Conservation (phyloP, 2,329 filamentous ascomycete genomes). For the Aspergillus sp. region DNA sequence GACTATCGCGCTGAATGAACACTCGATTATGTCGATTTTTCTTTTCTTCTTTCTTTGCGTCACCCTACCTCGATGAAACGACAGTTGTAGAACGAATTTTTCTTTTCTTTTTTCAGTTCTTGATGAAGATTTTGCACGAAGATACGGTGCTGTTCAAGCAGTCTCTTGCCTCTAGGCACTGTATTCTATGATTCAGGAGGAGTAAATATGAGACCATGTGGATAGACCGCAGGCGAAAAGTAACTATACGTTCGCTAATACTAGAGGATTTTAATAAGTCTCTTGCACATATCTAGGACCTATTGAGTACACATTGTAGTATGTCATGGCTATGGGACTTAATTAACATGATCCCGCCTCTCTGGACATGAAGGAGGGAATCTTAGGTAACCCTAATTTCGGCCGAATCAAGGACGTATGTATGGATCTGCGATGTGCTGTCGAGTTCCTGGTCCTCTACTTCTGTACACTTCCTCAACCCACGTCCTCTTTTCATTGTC, state of each 20-base stretch:
- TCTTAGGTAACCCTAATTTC: background rate
- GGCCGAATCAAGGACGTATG: background rate
- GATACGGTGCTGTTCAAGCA: background rate
- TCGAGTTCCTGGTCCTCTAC: background rate
- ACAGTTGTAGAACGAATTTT: conserved; percentile 12
- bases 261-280: conserved; percentile 1
- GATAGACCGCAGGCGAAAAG: conserved; percentile 11
- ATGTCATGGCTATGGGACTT: background rate
- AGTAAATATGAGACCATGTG: conserved; percentile 8
- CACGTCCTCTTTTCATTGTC: background rate
- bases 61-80: conserved; percentile 9
- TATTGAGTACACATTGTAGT: no score
- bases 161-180: background rate
- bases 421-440: background rate
- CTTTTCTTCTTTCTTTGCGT: conserved; percentile 16
- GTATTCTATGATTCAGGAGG: background rate
- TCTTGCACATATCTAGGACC: background rate
- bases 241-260: conserved; percentile 14
- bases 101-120: conserved; percentile 4
- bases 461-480: background rate
- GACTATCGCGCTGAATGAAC: conserved; percentile 31
- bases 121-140: conserved; percentile 3
- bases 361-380: background rate
- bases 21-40: conserved; percentile 22
- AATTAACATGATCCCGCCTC: background rate